These are phyloP conservation scores for Hymenochaete sp. DNA, from an alignment of 1,284 basidiomycete species.

Conservation along the genomic window DNA sequence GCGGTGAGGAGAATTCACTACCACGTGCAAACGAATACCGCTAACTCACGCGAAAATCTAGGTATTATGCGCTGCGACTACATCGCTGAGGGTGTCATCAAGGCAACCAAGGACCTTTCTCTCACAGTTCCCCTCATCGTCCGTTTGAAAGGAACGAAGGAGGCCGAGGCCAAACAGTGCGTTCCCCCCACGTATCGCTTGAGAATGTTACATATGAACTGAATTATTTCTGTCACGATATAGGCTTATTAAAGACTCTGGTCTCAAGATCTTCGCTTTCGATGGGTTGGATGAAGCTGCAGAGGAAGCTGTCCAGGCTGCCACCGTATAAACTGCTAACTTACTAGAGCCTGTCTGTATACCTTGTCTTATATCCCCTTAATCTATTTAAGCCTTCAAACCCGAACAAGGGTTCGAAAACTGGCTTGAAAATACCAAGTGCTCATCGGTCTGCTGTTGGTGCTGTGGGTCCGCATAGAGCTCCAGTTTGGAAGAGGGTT, in stretches of 20 bases:
- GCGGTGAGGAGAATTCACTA: constrained; percentile 37
- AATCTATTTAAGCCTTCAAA: neutral
- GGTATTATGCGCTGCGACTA: constrained; percentile 99
- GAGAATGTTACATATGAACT: neutral
- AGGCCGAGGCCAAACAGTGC: constrained; percentile 89
- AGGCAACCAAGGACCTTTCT: constrained; percentile 87
- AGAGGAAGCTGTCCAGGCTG: constrained; percentile 74
- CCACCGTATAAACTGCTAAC: constrained; percentile 35
- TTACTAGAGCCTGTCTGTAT: constrained; percentile 11
- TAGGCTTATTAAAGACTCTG: constrained; percentile 90
- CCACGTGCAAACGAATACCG: neutral
- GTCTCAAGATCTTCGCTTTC: constrained; percentile 87
- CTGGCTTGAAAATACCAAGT: no score
- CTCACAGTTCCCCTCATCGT: constrained; percentile 88
- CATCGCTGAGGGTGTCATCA: constrained; percentile 96
- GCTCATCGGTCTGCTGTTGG: no score
- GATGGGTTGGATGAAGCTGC: constrained; percentile 84
- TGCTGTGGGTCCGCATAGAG: no score
- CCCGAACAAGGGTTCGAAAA: neutral
- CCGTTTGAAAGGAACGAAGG: constrained; percentile 94
- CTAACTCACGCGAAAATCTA: constrained; percentile 23
- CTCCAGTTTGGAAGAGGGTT: no score
- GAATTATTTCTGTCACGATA: constrained; percentile 15
- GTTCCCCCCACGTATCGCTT: constrained; percentile 25
- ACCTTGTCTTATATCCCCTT: constrained; percentile 1